phyloP scores from a whole-genome alignment of 1,284 basidiomycete genomes.

The Cystobasidium slooffiae region DNA sequence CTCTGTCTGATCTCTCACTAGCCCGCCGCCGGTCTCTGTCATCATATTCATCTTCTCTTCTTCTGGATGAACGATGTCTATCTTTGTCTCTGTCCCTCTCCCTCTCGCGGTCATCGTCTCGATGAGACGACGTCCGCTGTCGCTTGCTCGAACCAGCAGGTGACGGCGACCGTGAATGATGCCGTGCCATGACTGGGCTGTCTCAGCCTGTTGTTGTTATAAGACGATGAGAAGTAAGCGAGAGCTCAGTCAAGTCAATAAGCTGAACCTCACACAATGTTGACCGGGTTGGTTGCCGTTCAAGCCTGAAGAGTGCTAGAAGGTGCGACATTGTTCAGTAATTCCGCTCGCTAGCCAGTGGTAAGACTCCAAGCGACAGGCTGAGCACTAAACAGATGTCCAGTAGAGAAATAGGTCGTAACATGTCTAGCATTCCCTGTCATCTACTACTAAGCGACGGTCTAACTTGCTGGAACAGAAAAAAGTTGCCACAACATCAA shows the following conservation, averaged over 20 bases:
- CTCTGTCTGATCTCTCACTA: constrained; percentile 48
- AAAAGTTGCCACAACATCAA: constrained; percentile 11
- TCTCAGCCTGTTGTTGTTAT: background rate
- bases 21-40: constrained; percentile 58
- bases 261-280: background rate
- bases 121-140: constrained; percentile 46
- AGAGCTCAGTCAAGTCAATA: background rate
- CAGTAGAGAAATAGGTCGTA: no score
- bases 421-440: background rate
- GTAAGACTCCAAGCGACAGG: no score
- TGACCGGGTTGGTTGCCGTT: background rate
- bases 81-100: constrained; percentile 45
- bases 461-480: background rate
- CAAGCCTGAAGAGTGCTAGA: background rate
- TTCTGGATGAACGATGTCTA: constrained; percentile 48
- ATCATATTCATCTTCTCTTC: constrained; percentile 44
- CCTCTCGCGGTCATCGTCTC: constrained; percentile 12
- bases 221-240: background rate
- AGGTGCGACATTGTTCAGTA: no score
- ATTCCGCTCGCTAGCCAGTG: no score
- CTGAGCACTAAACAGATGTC: no score
- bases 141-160: constrained; percentile 30
- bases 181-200: constrained; percentile 30
- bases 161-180: constrained; percentile 40
- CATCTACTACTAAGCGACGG: background rate